Evolutionary conservation across 352 stramenopile species (phyloP).

Genomic region (Phytophthora rubi): DNA sequence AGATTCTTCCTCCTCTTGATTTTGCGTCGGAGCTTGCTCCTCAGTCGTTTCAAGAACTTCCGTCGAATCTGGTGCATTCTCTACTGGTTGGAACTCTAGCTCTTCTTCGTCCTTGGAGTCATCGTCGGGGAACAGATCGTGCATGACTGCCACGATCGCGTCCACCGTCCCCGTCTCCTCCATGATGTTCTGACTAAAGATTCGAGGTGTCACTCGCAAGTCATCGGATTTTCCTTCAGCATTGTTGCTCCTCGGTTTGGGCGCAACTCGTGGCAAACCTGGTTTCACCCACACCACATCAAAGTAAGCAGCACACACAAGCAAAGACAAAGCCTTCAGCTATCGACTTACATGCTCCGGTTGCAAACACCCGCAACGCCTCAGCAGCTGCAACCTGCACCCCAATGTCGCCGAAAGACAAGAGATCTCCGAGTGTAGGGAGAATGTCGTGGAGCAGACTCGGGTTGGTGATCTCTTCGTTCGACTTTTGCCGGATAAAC

Average conservation of each 20-base stretch:
- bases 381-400: slow-evolving; percentile 71
- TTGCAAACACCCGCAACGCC: slow-evolving; percentile 63
- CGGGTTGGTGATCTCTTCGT: slow-evolving; percentile 79
- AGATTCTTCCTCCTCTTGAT: not conserved
- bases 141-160: slow-evolving; percentile 63
- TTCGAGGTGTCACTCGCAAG: slow-evolving; percentile 58
- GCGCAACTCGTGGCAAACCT: slow-evolving; percentile 47
- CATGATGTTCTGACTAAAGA: slow-evolving; percentile 74
- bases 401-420: slow-evolving; percentile 62
- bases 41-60: slow-evolving; percentile 6
- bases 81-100: slow-evolving; percentile 7
- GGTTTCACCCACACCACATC: not conserved
- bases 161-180: slow-evolving; percentile 70
- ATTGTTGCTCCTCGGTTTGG: slow-evolving; percentile 42
- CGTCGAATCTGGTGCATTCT: not conserved
- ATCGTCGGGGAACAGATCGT: slow-evolving; percentile 76
- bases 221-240: slow-evolving; percentile 47
- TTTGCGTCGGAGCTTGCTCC: not conserved
- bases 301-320: not conserved
- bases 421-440: slow-evolving; percentile 58
- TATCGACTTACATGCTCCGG: slow-evolving; percentile 56
- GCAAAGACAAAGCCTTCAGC: not conserved
- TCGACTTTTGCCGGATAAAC: slow-evolving; percentile 75
- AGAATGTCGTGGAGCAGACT: slow-evolving; percentile 55
- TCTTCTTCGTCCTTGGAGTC: slow-evolving; percentile 22